These are phyloP conservation scores for Claviceps arundinis DNA, from an alignment of 2,329 filamentous ascomycete species.

Conservation along the genomic window DNA sequence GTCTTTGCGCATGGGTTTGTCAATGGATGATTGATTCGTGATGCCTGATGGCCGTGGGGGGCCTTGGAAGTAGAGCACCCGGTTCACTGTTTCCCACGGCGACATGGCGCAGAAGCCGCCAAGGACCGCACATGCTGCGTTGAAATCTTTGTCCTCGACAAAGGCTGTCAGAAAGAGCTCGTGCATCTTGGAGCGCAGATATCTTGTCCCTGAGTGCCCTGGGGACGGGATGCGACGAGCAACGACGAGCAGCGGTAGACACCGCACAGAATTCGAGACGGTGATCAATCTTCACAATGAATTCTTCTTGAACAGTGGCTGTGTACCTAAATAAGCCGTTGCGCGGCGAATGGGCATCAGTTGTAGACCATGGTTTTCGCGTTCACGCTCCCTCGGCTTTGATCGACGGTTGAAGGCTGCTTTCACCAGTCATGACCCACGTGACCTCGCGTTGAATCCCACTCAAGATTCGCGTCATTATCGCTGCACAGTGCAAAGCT, in stretches of 20 bases:
- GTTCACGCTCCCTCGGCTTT: background rate
- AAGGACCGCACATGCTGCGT: constrained; percentile 37
- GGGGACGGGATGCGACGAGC: background rate
- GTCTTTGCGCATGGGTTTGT: constrained; percentile 26
- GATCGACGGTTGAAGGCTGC: background rate
- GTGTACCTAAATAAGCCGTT: background rate
- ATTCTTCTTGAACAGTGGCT: background rate
- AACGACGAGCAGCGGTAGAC: background rate
- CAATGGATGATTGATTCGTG: constrained; percentile 25
- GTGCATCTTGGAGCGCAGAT: constrained; percentile 29
- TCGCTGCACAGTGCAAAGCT: too few relatives aligned
- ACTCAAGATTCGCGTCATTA: background rate
- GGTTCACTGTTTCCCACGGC: constrained; percentile 33
- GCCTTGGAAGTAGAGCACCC: constrained; percentile 41
- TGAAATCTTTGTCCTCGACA: constrained; percentile 36
- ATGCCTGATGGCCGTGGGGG: constrained; percentile 32
- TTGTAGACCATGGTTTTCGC: background rate
- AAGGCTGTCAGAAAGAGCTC: constrained; percentile 45
- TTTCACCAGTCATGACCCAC: background rate
- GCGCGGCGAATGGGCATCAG: background rate
- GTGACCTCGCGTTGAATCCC: background rate
- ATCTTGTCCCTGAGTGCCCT: background rate
- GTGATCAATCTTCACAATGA: background rate
- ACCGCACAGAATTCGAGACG: background rate
- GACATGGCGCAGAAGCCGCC: constrained; percentile 44